Evolutionary conservation across 306 rosid species (phyloP), one percentile per base, ranked within the genome.

Genomic region (Lathyrus tuberosus): DNA sequence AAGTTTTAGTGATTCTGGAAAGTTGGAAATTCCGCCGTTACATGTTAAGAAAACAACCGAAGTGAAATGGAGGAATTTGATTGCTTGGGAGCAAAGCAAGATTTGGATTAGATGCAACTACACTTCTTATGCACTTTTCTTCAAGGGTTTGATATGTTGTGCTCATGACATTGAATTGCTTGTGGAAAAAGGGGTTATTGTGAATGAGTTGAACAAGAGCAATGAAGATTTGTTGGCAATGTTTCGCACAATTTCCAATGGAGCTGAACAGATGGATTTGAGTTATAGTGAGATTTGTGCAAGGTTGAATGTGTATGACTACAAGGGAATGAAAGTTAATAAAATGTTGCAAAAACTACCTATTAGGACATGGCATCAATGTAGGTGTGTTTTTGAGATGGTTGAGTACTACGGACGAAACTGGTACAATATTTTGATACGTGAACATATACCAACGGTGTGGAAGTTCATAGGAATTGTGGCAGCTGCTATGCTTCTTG

Each of bases 401-500:
- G 2, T 71, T 0, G 28, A 30, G 46, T 62, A 38, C 12, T 68
- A 28, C 17, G 46, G 41, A 15, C 5, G 66, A 30, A 69, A 69
- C 1, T 76, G 71, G 80, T 76, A 69, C 22, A 30, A 3, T 1
- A 18, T 62, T 14, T 52, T 76, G 76, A 62, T 69, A 0, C 13
- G 52, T 0, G 80, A 76, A 3, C 80, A 76, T 52, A 69, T 76
- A 3, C 80, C 80, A 16, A 76, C 51, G 0, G 76, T 76, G 41
- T 76, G 80, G 80, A 76, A 76, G 31, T 22, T 62, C 43, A 62
- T 76, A 6, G 80, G 71, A 17, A 63, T 76, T 6, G 5, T 76
- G 4, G 80, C 80, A 14, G 80, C 80, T 42, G 14, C 10, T 62
- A 0, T 16, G 3, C 60, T 76, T 4, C 59, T 76, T 13, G 60